Percentiles rank a stretch among this genome's conserved stretches.
Conservation (phyloP, 768 basidiomycete species). For the Kwoniella botswanensis region DNA sequence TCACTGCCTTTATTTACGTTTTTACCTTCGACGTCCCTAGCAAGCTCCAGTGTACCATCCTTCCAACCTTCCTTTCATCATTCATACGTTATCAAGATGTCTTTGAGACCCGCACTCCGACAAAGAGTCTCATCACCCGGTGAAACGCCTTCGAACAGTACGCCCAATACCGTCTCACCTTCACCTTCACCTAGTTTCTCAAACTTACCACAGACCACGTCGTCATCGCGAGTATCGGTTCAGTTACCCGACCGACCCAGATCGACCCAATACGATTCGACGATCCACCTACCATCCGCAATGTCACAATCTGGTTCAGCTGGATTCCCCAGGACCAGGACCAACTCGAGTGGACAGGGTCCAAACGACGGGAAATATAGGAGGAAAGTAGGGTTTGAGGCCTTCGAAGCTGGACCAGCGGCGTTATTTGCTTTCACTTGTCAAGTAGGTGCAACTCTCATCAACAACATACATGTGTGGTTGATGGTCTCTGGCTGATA, state of each 20-base stretch:
- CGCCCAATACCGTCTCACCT: constrained; percentile 9
- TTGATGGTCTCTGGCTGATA: no score
- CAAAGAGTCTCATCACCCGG: constrained; percentile 38
- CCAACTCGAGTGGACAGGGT: constrained; percentile 45
- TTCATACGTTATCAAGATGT: constrained; percentile 10
- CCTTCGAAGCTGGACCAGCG: constrained; percentile 57
- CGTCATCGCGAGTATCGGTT: constrained; percentile 33
- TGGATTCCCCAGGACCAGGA: constrained; percentile 51
- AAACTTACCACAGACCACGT: constrained; percentile 16
- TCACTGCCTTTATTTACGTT: constrained; percentile 7
- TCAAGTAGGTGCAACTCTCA: constrained; percentile 26
- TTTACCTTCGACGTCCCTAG: background rate
- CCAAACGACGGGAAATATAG: constrained; percentile 49
- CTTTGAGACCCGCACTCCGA: constrained; percentile 36
- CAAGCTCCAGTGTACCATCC: background rate
- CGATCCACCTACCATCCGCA: constrained; percentile 26
- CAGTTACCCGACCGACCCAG: constrained; percentile 22
- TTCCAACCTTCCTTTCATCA: constrained; percentile 8
- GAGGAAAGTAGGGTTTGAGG: constrained; percentile 59
- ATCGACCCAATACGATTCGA: constrained; percentile 15
- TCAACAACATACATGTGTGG: no score
- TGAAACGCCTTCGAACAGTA: constrained; percentile 15
- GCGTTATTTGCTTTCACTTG: constrained; percentile 57
- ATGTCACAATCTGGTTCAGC: constrained; percentile 27
- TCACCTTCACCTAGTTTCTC: constrained; percentile 26